phyloP scores from a whole-genome alignment of 129 eudicot genomes.

The Centrapalus pauciflorus region DNA sequence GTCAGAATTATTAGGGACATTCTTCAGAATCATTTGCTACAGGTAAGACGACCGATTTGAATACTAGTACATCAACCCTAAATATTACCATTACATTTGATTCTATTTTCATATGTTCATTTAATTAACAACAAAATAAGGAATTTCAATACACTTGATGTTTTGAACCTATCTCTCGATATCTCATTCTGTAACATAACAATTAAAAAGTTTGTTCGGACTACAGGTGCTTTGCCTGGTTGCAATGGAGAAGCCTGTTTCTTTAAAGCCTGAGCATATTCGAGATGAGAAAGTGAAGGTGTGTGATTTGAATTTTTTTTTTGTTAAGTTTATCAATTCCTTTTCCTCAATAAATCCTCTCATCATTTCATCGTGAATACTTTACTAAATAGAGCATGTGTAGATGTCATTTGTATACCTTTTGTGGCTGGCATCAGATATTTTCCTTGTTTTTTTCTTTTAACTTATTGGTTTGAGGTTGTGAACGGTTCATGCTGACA shows the following conservation, averaged over 20 bases:
- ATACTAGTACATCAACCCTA: neutral
- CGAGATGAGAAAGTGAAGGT: constrained; percentile 99
- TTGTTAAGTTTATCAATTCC: neutral
- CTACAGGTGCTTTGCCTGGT: constrained; percentile 83
- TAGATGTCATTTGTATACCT: no score
- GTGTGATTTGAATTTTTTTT: constrained; percentile 8
- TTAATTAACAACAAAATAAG: neutral
- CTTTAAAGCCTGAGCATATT: constrained; percentile 78
- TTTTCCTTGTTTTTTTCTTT: no score
- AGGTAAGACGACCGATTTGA: constrained; percentile 46
- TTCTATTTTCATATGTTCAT: neutral
- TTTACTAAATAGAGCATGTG: no score
- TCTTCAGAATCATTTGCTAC: constrained; percentile 90
- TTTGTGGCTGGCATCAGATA: no score
- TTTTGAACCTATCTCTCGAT: neutral
- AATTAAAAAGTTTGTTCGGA: neutral
- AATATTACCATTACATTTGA: neutral
- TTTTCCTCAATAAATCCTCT: neutral
- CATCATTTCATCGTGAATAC: neutral
- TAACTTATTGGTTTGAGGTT: no score
- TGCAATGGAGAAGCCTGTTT: constrained; percentile 91
- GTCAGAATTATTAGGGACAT: constrained; percentile 95
- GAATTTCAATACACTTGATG: neutral
- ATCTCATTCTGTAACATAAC: no score
- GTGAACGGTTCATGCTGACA: no score